Percentiles rank a stretch among this genome's conserved stretches.
Evolutionary conservation across 106 monocot species (phyloP).

Genomic region (Dendrobium officinale): DNA sequence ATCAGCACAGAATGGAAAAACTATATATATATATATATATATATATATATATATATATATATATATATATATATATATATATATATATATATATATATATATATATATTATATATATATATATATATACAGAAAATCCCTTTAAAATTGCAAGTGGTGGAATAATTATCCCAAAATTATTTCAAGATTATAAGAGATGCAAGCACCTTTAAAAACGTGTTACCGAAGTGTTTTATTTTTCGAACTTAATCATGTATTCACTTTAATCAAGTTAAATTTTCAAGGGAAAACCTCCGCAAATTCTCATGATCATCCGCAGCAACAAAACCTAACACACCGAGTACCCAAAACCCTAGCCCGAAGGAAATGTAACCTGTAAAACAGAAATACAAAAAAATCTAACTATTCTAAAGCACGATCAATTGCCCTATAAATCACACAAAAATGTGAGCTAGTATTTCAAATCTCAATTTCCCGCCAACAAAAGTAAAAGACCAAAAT

Average conservation of each 20-base stretch:
- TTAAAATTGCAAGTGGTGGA: not conserved
- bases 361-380: not conserved
- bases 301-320: not conserved
- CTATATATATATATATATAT: too few relatives aligned
- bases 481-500: not conserved
- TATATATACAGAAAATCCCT: too few relatives aligned
- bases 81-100: too few relatives aligned
- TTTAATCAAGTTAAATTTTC: not conserved
- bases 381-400: not conserved
- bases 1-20: too few relatives aligned
- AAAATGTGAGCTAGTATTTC: not conserved
- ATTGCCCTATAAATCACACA: not conserved
- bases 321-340: not conserved
- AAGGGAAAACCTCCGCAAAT: not conserved
- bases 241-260: not conserved
- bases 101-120: too few relatives aligned
- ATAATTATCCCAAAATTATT: not conserved
- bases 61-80: too few relatives aligned
- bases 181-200: not conserved
- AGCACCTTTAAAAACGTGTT: not conserved
- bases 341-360: too few relatives aligned
- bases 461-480: slow-evolving; percentile 1
- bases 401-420: not conserved
- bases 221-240: not conserved
- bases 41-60: too few relatives aligned